Base-by-base conservation (phyloP, 768 basidiomycete genomes). In the Termitomyces sp. region DNA sequence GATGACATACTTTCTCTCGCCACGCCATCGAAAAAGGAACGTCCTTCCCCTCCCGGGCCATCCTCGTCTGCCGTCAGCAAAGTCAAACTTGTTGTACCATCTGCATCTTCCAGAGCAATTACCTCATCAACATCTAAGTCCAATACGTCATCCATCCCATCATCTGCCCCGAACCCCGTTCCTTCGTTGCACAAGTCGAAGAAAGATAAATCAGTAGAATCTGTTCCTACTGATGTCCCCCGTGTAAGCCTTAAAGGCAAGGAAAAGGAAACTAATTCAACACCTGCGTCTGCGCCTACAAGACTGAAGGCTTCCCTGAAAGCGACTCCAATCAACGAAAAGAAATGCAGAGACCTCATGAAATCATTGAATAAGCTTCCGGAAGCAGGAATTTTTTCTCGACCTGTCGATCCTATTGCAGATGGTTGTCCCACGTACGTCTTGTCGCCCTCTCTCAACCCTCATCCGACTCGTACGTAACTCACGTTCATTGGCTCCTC, bases 361-460 rank as follows among this genome's bases (percentile, higher is more conserved):
- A 85, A 79, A 66, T 71, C 61, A 24, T 65, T 94, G 8, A 69
- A 72, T 51, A 88, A 79, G 64, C 64, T 88, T 18, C 81, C 84
- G 2, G 89, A 94, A 66, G 80, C 84, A 41, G 72, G 69, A 29
- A 87, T 93, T 58, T 98, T 98, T 73, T 66, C 78, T 49, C 77
- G 81, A 24, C 92, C 96, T 3, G 96, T 98, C 20, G 88, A 98
- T 69, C 89, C 95, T 4, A 71, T 84, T 14, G 67, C 73, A 50
- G 92, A 92, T 70, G 94, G 91, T 20, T 96, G 90, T 69, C 94
- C 96, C 47, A 94, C 93, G 92, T 95, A 67, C 73, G 89, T 80
- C 50, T 42, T 53, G 41, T 48, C 29, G 29, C 22, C 14, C 4
- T 24, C 37, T 36, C 5, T 13, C 24, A 7, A 18, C 16, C 18